Evolutionary conservation across 495 filamentous ascomycete species (phyloP).

Genomic region (Aspergillus avenaceus): DNA sequence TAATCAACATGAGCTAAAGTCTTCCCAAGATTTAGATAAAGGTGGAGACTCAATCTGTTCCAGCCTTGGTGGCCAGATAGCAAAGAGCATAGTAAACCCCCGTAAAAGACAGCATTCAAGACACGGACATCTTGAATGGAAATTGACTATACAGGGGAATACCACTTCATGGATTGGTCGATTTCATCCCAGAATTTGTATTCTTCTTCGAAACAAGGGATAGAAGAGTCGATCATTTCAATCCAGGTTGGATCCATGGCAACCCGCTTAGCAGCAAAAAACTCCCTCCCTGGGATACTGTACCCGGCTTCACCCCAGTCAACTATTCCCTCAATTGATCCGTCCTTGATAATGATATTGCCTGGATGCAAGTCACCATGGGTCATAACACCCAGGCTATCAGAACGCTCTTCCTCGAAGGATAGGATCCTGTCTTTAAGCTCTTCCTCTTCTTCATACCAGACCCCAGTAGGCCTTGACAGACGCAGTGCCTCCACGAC

Average conservation of each 20-base stretch:
- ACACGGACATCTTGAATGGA: too few relatives aligned
- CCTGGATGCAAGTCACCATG: conserved; percentile 14
- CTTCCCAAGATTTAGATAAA: too few relatives aligned
- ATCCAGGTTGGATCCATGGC: conserved; percentile 10
- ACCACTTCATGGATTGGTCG: conserved; percentile 6
- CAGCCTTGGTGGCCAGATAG: too few relatives aligned
- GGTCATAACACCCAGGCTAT: conserved; percentile 10
- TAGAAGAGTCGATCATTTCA: not conserved
- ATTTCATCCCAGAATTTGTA: conserved; percentile 6
- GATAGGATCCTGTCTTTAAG: conserved; percentile 6
- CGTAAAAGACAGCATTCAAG: too few relatives aligned
- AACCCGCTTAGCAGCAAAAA: conserved; percentile 10
- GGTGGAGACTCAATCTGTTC: too few relatives aligned
- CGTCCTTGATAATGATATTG: conserved; percentile 10
- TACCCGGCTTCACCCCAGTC: conserved; percentile 20
- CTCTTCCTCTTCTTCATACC: too few relatives aligned
- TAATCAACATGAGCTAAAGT: too few relatives aligned
- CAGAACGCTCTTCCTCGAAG: conserved; percentile 15
- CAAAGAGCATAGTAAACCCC: too few relatives aligned
- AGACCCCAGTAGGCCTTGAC: conserved; percentile 13
- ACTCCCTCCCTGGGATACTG: conserved; percentile 14
- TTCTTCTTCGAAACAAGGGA: conserved; percentile 1
- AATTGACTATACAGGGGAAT: too few relatives aligned
- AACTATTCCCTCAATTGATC: conserved; percentile 9
- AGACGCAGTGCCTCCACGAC: conserved; percentile 16